These are phyloP conservation scores for Kluyveromyces siamensis DNA, from an alignment of 805 yeast species.

Conservation along the genomic window DNA sequence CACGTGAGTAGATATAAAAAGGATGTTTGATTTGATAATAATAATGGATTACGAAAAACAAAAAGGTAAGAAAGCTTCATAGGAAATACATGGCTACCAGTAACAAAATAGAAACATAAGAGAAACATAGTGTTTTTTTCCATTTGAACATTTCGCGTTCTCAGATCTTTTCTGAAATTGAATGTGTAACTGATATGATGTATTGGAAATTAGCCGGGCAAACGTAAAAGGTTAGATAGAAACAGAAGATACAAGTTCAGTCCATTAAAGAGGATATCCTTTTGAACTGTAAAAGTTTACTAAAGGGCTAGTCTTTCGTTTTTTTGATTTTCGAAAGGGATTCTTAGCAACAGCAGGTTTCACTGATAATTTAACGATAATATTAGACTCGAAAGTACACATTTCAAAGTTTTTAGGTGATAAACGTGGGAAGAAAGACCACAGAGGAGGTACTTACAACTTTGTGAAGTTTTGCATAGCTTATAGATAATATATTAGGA, in stretches of 20 bases:
- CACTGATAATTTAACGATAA: not conserved
- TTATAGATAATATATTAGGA: not conserved
- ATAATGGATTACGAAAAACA: not conserved
- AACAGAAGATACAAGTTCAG: not conserved
- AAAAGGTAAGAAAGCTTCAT: not conserved
- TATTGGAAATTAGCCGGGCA: not conserved
- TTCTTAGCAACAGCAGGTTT: not conserved
- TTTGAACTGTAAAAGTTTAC: not conserved
- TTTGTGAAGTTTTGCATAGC: not conserved
- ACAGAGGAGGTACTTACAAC: not conserved
- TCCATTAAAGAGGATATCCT: not conserved
- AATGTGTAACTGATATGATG: not conserved
- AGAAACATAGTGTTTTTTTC: not conserved
- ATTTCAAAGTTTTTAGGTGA: not conserved
- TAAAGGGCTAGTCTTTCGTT: not conserved
- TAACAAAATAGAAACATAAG: not conserved
- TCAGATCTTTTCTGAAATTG: not conserved
- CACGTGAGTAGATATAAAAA: too few relatives aligned
- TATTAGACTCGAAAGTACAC: not conserved
- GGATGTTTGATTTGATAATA: too few relatives aligned
- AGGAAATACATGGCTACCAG: not conserved
- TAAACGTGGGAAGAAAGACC: not conserved
- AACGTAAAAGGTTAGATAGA: not conserved
- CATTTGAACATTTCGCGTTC: not conserved
- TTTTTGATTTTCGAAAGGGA: not conserved